A percentile compares a stretch with the other conserved stretches of the same genome.
These are phyloP conservation scores for Nephelium lappaceum DNA, from an alignment of 345 rosid genomes.

Conservation along the genomic window DNA sequence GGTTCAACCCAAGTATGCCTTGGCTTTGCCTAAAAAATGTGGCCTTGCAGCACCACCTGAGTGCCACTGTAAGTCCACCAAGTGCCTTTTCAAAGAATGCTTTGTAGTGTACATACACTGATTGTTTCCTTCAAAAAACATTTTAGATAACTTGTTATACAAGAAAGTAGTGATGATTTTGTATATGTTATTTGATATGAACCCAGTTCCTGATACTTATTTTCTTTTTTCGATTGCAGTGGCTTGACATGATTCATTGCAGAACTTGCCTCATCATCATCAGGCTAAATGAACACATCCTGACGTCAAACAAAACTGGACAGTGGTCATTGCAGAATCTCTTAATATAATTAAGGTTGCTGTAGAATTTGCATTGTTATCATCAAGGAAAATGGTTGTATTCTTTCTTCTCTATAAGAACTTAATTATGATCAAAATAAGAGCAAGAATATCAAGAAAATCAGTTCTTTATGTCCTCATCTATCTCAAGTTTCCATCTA, in stretches of 20 bases:
- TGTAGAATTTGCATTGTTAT: background rate
- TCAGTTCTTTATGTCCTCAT: background rate
- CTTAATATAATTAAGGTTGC: background rate
- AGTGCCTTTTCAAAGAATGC: too few species aligned
- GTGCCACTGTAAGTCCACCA: constrained; percentile 32
- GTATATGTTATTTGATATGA: too few species aligned
- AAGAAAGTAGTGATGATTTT: too few species aligned
- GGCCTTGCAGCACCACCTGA: constrained; percentile 40
- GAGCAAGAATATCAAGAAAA: background rate
- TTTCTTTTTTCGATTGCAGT: too few species aligned
- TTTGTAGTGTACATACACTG: background rate
- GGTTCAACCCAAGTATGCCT: constrained; percentile 44
- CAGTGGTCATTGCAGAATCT: background rate
- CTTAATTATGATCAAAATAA: too few species aligned
- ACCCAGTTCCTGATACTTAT: too few species aligned
- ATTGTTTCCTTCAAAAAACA: background rate
- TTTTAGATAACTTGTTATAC: background rate
- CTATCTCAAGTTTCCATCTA: background rate
- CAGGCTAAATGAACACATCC: too few species aligned
- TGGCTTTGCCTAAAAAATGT: constrained; percentile 50
- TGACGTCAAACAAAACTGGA: too few species aligned
- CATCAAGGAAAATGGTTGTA: background rate
- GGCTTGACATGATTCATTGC: too few species aligned
- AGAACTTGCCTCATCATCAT: too few species aligned
- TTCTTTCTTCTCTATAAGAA: background rate